Conservation (phyloP, 192 early-diverging fungal species). For the Geosiphon pyriformis region DNA sequence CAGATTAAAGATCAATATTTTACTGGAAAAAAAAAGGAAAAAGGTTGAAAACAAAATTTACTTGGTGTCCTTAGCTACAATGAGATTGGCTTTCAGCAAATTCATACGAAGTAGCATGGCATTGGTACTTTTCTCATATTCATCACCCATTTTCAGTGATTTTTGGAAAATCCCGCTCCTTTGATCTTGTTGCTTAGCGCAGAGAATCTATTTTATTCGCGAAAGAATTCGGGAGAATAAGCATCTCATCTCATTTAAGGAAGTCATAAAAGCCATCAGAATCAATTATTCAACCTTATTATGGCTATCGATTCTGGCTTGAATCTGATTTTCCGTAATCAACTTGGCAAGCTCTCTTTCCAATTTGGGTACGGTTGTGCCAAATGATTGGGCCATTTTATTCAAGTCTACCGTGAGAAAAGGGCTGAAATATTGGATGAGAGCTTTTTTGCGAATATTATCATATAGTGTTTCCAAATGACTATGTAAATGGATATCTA, state of each 20-base stretch:
- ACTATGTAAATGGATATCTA: conserved; percentile 69
- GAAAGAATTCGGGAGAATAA: too few relatives aligned
- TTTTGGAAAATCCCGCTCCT: conserved; percentile 63
- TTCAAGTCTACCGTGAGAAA: conserved; percentile 74
- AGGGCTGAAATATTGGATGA: conserved; percentile 78
- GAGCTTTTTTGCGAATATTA: conserved; percentile 69
- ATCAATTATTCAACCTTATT: too few relatives aligned
- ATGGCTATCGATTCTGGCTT: conserved; percentile 80
- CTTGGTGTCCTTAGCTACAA: conserved; percentile 23
- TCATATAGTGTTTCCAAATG: conserved; percentile 64
- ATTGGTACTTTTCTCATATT: conserved; percentile 58
- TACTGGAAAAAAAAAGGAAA: background rate
- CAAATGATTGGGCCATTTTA: conserved; percentile 72
- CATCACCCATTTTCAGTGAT: conserved; percentile 56
- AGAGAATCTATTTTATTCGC: conserved; percentile 65
- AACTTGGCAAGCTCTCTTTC: conserved; percentile 65
- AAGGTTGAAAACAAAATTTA: background rate
- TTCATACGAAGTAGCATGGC: conserved; percentile 62
- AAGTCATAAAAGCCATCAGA: too few relatives aligned
- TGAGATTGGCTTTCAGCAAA: conserved; percentile 49
- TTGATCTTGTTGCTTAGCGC: conserved; percentile 62
- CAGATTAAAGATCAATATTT: background rate
- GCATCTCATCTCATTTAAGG: too few relatives aligned
- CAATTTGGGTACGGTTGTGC: conserved; percentile 49
- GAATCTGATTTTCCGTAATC: conserved; percentile 66